Conservation (phyloP, 176 grass and related monocot genomes). For the Triticum dicoccoides region DNA sequence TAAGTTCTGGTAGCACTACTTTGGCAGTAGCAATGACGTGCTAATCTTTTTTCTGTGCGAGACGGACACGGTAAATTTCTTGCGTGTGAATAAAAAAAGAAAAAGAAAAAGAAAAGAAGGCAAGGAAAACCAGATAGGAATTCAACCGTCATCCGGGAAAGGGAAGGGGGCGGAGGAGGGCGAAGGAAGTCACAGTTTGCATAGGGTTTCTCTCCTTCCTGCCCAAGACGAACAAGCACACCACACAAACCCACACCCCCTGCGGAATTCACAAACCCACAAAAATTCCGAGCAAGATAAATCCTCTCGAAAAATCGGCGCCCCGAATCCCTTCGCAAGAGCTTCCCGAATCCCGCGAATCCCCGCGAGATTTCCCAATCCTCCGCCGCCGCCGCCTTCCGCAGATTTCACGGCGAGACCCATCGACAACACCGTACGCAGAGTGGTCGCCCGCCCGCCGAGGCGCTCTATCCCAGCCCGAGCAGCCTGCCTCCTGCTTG, state of each 20-base stretch:
- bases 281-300: slow-evolving; percentile 17
- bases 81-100: background rate
- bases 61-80: too few species aligned
- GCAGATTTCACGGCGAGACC: slow-evolving; percentile 26
- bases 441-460: background rate
- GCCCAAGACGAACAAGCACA: slow-evolving; percentile 31
- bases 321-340: slow-evolving; percentile 2
- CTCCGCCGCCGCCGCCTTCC: background rate
- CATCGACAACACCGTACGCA: background rate
- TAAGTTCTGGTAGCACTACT: too few species aligned
- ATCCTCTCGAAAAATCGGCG: slow-evolving; percentile 33
- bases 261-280: slow-evolving; percentile 36
- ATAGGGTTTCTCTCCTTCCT: slow-evolving; percentile 45
- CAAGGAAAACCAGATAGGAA: background rate
- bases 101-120: background rate
- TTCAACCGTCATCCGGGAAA: slow-evolving; percentile 26
- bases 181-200: slow-evolving; percentile 36
- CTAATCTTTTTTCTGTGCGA: too few species aligned
- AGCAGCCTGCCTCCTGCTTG: background rate
- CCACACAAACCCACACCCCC: slow-evolving; percentile 27
- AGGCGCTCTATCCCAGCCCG: background rate
- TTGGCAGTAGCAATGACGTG: too few species aligned
- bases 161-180: background rate
- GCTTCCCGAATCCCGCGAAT: slow-evolving; percentile 29
- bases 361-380: slow-evolving; percentile 34